phyloP scores from a whole-genome alignment of 208 protist genomes.

The Trypanosoma scelopori region DNA sequence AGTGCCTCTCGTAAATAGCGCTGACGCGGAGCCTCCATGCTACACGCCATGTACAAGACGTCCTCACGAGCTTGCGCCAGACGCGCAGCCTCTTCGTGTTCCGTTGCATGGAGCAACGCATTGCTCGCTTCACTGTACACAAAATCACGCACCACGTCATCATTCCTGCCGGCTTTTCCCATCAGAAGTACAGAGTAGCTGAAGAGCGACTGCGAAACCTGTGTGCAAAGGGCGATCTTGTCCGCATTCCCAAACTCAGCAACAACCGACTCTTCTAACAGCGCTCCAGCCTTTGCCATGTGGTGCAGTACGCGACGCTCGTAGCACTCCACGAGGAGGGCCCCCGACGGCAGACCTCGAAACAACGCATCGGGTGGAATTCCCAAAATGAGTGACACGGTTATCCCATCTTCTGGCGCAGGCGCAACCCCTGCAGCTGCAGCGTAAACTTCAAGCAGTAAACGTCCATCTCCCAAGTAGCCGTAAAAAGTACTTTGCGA shows the following conservation, averaged over 20 bases:
- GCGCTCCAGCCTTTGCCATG: conserved; percentile 1
- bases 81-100: conserved; percentile 3
- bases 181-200: conserved; percentile 10
- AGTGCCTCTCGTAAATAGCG: conserved; percentile 20
- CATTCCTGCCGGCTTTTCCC: not conserved
- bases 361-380: conserved; percentile 10
- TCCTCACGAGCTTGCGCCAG: not conserved
- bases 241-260: not conserved
- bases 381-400: conserved; percentile 18
- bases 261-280: not conserved
- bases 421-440: not conserved
- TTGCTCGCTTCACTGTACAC: conserved; percentile 15
- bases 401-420: conserved; percentile 1
- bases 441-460: conserved; percentile 15
- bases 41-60: conserved; percentile 7
- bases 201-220: conserved; percentile 1
- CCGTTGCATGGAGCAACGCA: conserved; percentile 1
- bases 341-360: not conserved
- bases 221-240: not conserved
- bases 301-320: conserved; percentile 22
- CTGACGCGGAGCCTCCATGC: conserved; percentile 15
- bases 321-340: conserved; percentile 8
- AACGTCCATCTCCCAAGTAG: conserved; percentile 6
- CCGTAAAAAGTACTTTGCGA: conserved; percentile 1
- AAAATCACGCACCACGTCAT: not conserved